Evolutionary conservation across 352 stramenopile species (phyloP).

Genomic region (Globisporangium sylvaticum): DNA sequence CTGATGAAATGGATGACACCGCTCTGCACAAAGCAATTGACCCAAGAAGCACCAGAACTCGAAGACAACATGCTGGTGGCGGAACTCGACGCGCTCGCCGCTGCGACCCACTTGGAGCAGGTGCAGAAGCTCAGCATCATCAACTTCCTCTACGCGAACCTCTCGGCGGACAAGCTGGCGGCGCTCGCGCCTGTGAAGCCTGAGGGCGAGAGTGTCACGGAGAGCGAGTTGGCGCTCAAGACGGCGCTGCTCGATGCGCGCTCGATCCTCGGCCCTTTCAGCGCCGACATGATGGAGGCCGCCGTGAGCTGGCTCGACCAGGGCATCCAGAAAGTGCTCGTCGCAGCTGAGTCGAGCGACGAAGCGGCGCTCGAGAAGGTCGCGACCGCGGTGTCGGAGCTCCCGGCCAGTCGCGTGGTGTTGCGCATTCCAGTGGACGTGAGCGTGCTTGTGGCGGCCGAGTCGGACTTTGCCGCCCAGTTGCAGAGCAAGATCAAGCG

Average conservation of each 20-base stretch:
- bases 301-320: slow-evolving; percentile 68
- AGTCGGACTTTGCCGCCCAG: not conserved
- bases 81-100: slow-evolving; percentile 16
- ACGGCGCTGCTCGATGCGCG: slow-evolving; percentile 38
- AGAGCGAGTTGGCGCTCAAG: slow-evolving; percentile 38
- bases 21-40: slow-evolving; percentile 1
- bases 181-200: slow-evolving; percentile 22
- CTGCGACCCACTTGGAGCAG: slow-evolving; percentile 7
- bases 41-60: not conserved
- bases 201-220: not conserved
- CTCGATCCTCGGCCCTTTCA: slow-evolving; percentile 60
- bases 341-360: slow-evolving; percentile 39
- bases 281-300: slow-evolving; percentile 44
- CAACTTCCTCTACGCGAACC: slow-evolving; percentile 32
- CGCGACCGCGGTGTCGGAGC: slow-evolving; percentile 52
- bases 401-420: slow-evolving; percentile 59
- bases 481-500: slow-evolving; percentile 37
- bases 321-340: slow-evolving; percentile 47
- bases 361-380: slow-evolving; percentile 48
- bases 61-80: slow-evolving; percentile 26
- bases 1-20: not conserved
- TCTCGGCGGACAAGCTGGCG: slow-evolving; percentile 27
- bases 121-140: slow-evolving; percentile 47
- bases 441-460: slow-evolving; percentile 16
- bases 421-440: slow-evolving; percentile 49